A percentile compares a stretch with the other conserved stretches of the same genome.
phyloP scores from a whole-genome alignment of 1,284 basidiomycete species.

The Trichosporon ovoides region DNA sequence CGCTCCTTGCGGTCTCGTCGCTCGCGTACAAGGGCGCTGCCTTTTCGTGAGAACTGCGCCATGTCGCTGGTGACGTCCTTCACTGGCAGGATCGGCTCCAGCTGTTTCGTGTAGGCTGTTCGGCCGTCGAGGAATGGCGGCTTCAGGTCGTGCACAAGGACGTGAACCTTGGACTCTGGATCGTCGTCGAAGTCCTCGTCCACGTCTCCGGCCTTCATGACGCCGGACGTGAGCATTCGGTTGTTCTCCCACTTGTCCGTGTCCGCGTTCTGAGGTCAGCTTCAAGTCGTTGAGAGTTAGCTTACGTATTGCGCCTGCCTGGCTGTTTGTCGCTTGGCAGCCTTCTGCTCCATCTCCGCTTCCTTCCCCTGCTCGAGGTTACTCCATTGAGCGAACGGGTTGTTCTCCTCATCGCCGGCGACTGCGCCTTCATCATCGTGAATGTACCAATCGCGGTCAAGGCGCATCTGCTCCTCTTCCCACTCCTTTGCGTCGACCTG shows the following conservation, averaged over 20 bases:
- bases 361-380: constrained; percentile 67
- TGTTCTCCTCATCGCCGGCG: constrained; percentile 79
- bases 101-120: constrained; percentile 91
- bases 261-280: constrained; percentile 71
- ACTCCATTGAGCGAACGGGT: constrained; percentile 87
- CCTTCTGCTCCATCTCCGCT: constrained; percentile 71
- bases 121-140: constrained; percentile 97
- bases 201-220: constrained; percentile 75
- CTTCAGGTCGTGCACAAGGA: constrained; percentile 94
- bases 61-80: constrained; percentile 89
- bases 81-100: constrained; percentile 96
- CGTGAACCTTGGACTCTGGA: constrained; percentile 89
- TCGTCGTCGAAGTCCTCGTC: constrained; percentile 89
- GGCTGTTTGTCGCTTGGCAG: constrained; percentile 81
- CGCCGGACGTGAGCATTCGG: constrained; percentile 90
- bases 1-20: constrained; percentile 93
- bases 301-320: constrained; percentile 87
- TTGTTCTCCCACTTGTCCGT: constrained; percentile 98
- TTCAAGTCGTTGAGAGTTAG: constrained; percentile 12
- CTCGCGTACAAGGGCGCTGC: constrained; percentile 86
- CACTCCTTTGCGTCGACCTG: constrained; percentile 63
- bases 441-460: constrained; percentile 93
- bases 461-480: constrained; percentile 84
- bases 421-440: constrained; percentile 78
- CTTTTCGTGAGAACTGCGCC: constrained; percentile 93